Evolutionary conservation across 2,329 filamentous ascomycete species (phyloP), one percentile per base, ranked within the genome.

Genomic region (Talaromyces verruculosus): DNA sequence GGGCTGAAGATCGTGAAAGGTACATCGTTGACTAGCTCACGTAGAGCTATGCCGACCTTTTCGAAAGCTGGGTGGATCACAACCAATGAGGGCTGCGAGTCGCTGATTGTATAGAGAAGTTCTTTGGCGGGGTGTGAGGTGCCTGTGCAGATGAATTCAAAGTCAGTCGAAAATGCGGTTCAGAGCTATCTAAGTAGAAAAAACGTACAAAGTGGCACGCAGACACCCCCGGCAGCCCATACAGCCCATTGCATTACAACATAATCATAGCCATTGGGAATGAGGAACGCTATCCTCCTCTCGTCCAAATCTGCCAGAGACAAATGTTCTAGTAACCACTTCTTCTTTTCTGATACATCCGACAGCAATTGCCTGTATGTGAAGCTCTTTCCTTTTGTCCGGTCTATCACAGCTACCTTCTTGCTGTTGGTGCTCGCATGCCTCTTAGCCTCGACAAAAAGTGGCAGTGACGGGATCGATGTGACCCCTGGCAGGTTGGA

Each of bases 201-300:
- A 2, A 17, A 28, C 75, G 62, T 77, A 81, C 79, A 81, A 13
- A 81, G 72, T 22, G 79, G 79, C 22, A 81, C 79, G 37, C 74
- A 76, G 19, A 81, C 74, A n/a, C 78, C 79, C 17, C 79, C 79
- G 4, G 78, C 76, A 11, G 78, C 79, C 79, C 79, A 81, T 62
- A 80, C 69, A 7, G 79, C 79, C 79, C 79, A 81, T 71, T 79
- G 78, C 30, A 73, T 77, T 10, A 75, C 77, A 7, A 79, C 77
- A 69, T 80, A 80, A 63, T 80, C 78, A 65, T 80, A 80, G 47
- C 78, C 78, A 67, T 78, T 77, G 1, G 78, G 78, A 10, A 73
- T 71, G 15, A 80, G 71, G 66, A 79, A 80, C 5, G 78, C 75
- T 63, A 80, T 72, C 64, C 78, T 74, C 33, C 74, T 71, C 67